Evolutionary conservation across 2,329 filamentous ascomycete genomes (phyloP).

Genomic region (Fusarium brachygibbosum): DNA sequence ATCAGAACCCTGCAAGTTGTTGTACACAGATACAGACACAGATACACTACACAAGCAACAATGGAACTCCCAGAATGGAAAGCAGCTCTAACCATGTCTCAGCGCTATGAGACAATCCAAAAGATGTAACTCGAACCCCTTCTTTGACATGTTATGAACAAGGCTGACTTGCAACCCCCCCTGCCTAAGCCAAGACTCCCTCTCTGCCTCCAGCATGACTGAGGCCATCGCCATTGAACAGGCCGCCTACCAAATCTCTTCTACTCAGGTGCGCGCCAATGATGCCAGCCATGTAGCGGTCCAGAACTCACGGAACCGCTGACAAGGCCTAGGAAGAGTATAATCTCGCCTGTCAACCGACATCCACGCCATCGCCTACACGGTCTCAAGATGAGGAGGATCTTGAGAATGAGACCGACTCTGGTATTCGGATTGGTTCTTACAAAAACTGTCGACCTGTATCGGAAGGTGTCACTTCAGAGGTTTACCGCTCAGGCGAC

Average conservation of each 20-base stretch:
- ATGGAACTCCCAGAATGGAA: conserved; percentile 60
- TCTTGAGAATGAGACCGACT: conserved; percentile 28
- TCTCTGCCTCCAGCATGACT: conserved; percentile 50
- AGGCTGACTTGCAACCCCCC: conserved; percentile 22
- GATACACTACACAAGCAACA: conserved; percentile 27
- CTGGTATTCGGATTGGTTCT: conserved; percentile 64
- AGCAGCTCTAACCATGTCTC: conserved; percentile 66
- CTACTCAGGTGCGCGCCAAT: conserved; percentile 65
- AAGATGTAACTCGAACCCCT: conserved; percentile 53
- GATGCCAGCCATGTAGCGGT: conserved; percentile 21
- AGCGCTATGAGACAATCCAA: conserved; percentile 74
- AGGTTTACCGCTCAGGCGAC: conserved; percentile 78
- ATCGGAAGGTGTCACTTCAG: conserved; percentile 81
- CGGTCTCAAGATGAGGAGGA: conserved; percentile 3
- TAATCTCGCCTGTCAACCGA: conserved; percentile 58
- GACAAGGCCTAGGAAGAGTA: conserved; percentile 69
- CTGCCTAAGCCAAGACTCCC: conserved; percentile 53
- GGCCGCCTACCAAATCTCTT: conserved; percentile 69
- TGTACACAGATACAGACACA: neutral
- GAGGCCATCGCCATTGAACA: conserved; percentile 76
- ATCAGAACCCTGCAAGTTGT: conserved; percentile 3
- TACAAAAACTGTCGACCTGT: conserved; percentile 68
- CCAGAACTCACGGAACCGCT: conserved; percentile 37
- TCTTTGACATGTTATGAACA: neutral
- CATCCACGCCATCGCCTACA: conserved; percentile 25